Evolutionary conservation across 306 rosid species (phyloP).

Genomic region (Psophocarpus tetragonolobus): DNA sequence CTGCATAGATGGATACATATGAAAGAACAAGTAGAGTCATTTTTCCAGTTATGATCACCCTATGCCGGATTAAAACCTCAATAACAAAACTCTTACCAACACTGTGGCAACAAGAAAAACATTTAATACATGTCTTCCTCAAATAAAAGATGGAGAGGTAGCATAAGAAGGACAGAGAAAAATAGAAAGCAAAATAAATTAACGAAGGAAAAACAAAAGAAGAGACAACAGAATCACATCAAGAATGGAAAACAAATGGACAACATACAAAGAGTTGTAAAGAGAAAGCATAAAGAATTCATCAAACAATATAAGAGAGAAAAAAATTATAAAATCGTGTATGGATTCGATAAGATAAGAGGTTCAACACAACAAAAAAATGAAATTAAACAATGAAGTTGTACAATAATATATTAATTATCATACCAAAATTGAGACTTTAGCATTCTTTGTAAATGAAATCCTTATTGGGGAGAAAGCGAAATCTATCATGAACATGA

Average conservation of each 20-base stretch:
- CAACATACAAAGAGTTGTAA: slow-evolving; percentile 12
- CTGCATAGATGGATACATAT: slow-evolving; percentile 94
- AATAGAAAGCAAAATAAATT: not conserved
- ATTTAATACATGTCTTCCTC: slow-evolving; percentile 28
- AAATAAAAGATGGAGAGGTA: not conserved
- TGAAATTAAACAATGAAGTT: not conserved
- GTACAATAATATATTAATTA: not conserved
- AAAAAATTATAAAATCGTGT: slow-evolving; percentile 1
- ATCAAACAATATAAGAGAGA: slow-evolving; percentile 27
- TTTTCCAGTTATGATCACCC: slow-evolving; percentile 76
- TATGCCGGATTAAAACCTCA: slow-evolving; percentile 86
- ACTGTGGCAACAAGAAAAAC: slow-evolving; percentile 58
- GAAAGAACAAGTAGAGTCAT: slow-evolving; percentile 96
- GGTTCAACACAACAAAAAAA: slow-evolving; percentile 5
- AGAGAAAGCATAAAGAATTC: slow-evolving; percentile 18
- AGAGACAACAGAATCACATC: not conserved
- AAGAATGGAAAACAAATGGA: slow-evolving; percentile 13
- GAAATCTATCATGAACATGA: not conserved
- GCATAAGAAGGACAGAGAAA: not conserved
- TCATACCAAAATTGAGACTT: slow-evolving; percentile 19
- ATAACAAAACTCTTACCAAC: slow-evolving; percentile 99
- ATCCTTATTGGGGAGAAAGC: slow-evolving; percentile 23
- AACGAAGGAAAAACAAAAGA: not conserved
- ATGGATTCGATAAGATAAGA: slow-evolving; percentile 3
- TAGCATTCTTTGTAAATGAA: slow-evolving; percentile 20